Base-by-base conservation (phyloP, 805 yeast species). In the Cyberlindnera suaveolens region DNA sequence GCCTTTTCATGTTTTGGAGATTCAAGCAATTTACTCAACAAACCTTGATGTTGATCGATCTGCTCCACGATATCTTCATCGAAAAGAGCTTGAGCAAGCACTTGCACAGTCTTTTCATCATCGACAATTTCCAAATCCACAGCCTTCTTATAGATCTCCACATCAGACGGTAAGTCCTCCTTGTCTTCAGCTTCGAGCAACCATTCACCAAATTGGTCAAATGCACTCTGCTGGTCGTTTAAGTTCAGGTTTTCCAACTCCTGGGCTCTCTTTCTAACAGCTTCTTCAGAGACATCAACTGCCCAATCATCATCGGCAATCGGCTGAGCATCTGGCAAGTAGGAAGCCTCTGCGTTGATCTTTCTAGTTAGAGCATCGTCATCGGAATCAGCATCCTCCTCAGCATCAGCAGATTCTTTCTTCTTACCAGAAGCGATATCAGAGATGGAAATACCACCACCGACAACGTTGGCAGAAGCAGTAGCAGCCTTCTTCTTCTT, bases 221-320 rank as follows among this genome's bases (percentile, higher is more conserved):
- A 82, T 45, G 72, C 71, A 48, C 70, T 56, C 41, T 67, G 73
- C 42, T 61, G 54, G 34, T 51, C 64, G 52, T 56, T 64, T 46
- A 74, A 63, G 35, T 68, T 56, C 46, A 77, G 69, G 19, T 81
- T 88, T 66, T 88, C 95, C 52, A 89, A 74, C 63, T 86, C 95
- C 56, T 79, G 70, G 36, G 96, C 96, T 68, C 99, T 85, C 37
- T 85, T 88, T 61, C 84, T 82, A 51, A 91, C 87, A 45, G 98
- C 98, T 68, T 89, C 98, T 64, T 86, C 93, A 39, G 96, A 85
- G 77, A 90, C 87, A 65, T 91, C 99, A 35, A 90, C 96, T 16
- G 96, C 88, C 98, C 98, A 91, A 53, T 87, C 96, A 54, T 86
- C 97, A 61, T 89, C 96, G 51, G 82, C 81, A 42, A 85, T 84